Conservation (phyloP, 768 basidiomycete genomes). For the Xerocomellus dryophilus region DNA sequence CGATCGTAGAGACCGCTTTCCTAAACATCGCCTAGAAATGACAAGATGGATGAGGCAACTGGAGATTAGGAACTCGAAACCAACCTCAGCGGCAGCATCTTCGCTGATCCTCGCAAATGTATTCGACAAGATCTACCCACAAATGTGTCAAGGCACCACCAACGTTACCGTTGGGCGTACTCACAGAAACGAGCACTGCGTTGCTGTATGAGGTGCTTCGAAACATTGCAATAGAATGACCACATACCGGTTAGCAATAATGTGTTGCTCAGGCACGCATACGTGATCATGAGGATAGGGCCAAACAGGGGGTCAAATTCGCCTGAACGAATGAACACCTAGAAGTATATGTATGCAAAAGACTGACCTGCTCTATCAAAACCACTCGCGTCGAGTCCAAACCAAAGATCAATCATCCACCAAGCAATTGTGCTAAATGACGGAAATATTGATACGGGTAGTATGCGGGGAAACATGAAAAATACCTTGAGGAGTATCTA, state of each 20-base stretch:
- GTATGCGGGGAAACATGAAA: not conserved
- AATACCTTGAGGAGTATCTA: conserved; percentile 37
- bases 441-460: not conserved
- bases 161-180: conserved; percentile 23
- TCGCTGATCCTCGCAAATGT: conserved; percentile 93
- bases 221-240: conserved; percentile 4
- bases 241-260: conserved; percentile 79
- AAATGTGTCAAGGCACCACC: not conserved
- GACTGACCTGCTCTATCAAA: conserved; percentile 77
- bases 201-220: conserved; percentile 7
- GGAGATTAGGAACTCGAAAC: not conserved
- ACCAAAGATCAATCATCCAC: conserved; percentile 95
- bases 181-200: conserved; percentile 74
- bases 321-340: conserved; percentile 35
- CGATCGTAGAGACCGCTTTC: conserved; percentile 89
- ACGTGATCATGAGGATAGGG: conserved; percentile 85
- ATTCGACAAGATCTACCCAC: conserved; percentile 81
- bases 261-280: conserved; percentile 91
- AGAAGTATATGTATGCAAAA: not conserved
- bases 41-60: not conserved
- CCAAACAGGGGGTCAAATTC: conserved; percentile 87
- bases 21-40: conserved; percentile 82
- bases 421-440: conserved; percentile 64
- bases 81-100: conserved; percentile 88
- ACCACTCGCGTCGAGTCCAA: conserved; percentile 91